A percentile compares a stretch with the other conserved stretches of the same genome.
Evolutionary conservation across 2,329 filamentous ascomycete species (phyloP).

Genomic region (Cytospora mali): DNA sequence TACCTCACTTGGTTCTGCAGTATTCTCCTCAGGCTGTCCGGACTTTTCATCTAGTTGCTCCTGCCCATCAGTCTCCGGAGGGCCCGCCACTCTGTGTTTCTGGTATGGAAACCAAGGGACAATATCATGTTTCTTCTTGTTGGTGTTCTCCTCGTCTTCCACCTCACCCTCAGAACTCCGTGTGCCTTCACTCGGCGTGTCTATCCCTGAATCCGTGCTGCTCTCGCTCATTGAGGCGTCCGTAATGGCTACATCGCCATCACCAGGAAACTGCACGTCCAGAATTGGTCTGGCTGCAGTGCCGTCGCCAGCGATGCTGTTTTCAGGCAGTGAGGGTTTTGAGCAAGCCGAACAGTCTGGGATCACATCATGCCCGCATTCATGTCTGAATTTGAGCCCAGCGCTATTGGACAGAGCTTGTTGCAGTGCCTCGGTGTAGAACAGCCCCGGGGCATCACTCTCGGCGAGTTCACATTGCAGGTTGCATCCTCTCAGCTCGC

Average conservation of each 20-base stretch:
- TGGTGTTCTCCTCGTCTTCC: neutral
- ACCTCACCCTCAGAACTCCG: neutral
- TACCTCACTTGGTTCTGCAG: neutral
- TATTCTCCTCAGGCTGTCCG: neutral
- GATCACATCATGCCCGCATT: neutral
- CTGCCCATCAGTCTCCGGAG: neutral
- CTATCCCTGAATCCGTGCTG: neutral
- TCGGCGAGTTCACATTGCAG: neutral
- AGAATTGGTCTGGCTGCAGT: neutral
- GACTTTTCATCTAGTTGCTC: neutral
- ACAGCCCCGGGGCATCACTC: neutral
- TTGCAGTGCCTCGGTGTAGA: slow-evolving; percentile 2
- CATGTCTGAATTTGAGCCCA: neutral
- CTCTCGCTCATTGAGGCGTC: neutral
- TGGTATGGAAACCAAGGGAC: neutral
- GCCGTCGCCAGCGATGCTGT: neutral
- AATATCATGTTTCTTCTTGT: neutral
- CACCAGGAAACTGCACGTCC: neutral
- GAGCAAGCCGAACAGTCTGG: neutral
- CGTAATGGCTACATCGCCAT: neutral
- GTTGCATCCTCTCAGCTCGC: slow-evolving; percentile 7
- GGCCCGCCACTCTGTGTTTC: neutral
- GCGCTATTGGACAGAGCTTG: slow-evolving; percentile 14
- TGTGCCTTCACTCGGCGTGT: neutral
- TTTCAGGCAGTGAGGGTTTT: neutral